phyloP scores from a whole-genome alignment of 371 early-diverging fungal genomes.

The Mucor sp. region DNA sequence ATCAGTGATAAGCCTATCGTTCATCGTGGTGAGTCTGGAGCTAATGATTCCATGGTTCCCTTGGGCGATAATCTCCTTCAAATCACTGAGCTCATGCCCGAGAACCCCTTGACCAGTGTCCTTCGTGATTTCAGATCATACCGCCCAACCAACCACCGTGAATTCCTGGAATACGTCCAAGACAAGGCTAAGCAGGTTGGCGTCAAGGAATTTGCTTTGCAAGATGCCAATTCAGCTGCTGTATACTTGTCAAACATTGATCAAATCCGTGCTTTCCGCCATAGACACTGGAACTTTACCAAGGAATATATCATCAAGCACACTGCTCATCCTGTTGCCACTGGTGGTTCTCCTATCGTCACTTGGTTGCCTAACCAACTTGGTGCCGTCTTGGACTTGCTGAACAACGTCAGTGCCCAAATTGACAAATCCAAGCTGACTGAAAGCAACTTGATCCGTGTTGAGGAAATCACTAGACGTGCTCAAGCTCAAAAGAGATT shows the following conservation, averaged over 20 bases:
- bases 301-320: conserved; percentile 85
- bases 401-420: conserved; percentile 51
- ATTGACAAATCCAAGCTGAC: conserved; percentile 48
- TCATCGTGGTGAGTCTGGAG: conserved; percentile 86
- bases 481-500: conserved; percentile 65
- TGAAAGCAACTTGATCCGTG: conserved; percentile 51
- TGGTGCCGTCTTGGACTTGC: conserved; percentile 58
- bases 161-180: conserved; percentile 73
- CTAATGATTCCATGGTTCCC: conserved; percentile 88
- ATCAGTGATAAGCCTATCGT: conserved; percentile 60
- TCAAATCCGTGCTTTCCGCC: conserved; percentile 83
- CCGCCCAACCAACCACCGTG: conserved; percentile 77
- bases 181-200: conserved; percentile 43
- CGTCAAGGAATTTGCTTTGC: conserved; percentile 52
- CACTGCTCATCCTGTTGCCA: conserved; percentile 72
- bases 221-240: conserved; percentile 62
- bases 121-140: conserved; percentile 79
- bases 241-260: conserved; percentile 79
- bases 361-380: conserved; percentile 78
- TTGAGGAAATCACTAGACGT: conserved; percentile 57
- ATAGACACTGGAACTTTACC: conserved; percentile 88
- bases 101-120: conserved; percentile 79
- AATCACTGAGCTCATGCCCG: conserved; percentile 78
- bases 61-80: conserved; percentile 82
- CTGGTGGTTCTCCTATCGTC: conserved; percentile 67